Evolutionary conservation across 2,329 filamentous ascomycete species (phyloP).

Genomic region (Penicillium sp.): DNA sequence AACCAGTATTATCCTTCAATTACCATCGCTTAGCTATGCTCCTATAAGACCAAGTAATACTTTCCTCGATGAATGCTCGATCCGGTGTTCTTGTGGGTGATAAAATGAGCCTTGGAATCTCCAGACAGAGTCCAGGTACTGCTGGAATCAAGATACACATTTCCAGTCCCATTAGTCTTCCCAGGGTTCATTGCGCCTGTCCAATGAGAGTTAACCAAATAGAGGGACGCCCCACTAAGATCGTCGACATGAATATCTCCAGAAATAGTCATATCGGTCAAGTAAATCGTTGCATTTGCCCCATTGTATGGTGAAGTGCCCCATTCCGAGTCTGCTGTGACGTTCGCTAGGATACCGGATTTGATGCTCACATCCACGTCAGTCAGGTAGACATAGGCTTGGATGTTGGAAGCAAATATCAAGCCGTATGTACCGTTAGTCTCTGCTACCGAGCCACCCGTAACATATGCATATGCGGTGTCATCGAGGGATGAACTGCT

Average conservation of each 20-base stretch:
- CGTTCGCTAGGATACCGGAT: neutral
- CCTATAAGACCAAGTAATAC: no score
- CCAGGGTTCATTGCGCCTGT: conserved; percentile 4
- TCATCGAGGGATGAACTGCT: neutral
- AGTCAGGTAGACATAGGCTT: conserved; percentile 7
- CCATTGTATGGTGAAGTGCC: neutral
- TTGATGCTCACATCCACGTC: conserved; percentile 3
- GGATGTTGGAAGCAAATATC: conserved; percentile 4
- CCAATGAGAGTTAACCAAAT: conserved; percentile 3
- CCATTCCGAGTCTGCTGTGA: neutral
- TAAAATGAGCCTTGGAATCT: no score
- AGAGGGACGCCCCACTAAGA: conserved; percentile 1
- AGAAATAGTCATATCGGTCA: neutral
- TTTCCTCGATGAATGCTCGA: no score
- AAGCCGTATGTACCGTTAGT: conserved; percentile 6
- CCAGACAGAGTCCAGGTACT: conserved; percentile 7
- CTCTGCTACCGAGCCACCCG: conserved; percentile 7
- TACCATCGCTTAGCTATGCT: no score
- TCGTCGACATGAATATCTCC: conserved; percentile 11
- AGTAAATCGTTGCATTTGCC: neutral
- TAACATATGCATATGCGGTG: conserved; percentile 9
- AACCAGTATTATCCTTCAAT: no score
- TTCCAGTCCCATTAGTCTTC: neutral
- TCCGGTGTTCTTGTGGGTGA: no score
- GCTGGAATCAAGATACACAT: conserved; percentile 3